Evolutionary conservation across 495 filamentous ascomycete species (phyloP), one percentile per base, ranked within the genome.

Genomic region (Podospora conica): DNA sequence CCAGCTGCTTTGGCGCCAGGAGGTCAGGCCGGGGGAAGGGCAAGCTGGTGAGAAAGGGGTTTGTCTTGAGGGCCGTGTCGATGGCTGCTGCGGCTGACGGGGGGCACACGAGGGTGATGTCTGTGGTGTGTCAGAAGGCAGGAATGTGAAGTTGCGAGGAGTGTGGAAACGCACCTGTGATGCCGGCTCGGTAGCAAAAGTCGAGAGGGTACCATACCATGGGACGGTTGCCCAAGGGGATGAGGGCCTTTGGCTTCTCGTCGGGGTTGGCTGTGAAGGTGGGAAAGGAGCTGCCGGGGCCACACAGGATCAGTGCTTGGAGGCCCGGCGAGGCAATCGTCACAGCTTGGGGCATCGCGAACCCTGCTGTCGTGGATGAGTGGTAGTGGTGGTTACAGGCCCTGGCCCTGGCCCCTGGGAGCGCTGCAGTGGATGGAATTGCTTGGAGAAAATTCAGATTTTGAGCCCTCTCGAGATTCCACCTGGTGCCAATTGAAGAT

Each of bases 121-220:
- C 92, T 94, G 67, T 3, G 21, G 7, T 1, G 64, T 24, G 15
- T 12, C 22, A 58, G 63, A 21, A 64, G 10, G 18, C 8, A 15
- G 58, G 53, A 66, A 63, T 66, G 61, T 65, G 61, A 65, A 48
- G 27, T 23, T 29, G 23, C n/a, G 9, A 18, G 11, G n/a, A 57
- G 54, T 11, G n/a, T 12, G 53, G 58, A 40, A 22, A 75, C 80
- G 74, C 78, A 93, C 91, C 85, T 70, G 88, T 90, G 65, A 96
- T 87, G 66, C 92, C 93, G 74, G 89, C 89, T 20, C 91, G 83
- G 74, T 93, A 90, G 72, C 92, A 96, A 79, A 90, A 97, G 66
- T 96, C 92, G 56, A 98, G 81, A 0, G 91, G 87, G 76, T 97
- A 98, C 86, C 89, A 97, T 33, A 98, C 85, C 95, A 98, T 96